These are phyloP conservation scores for Maudiozyma bulderi DNA, from an alignment of 805 yeast species.

Conservation along the genomic window DNA sequence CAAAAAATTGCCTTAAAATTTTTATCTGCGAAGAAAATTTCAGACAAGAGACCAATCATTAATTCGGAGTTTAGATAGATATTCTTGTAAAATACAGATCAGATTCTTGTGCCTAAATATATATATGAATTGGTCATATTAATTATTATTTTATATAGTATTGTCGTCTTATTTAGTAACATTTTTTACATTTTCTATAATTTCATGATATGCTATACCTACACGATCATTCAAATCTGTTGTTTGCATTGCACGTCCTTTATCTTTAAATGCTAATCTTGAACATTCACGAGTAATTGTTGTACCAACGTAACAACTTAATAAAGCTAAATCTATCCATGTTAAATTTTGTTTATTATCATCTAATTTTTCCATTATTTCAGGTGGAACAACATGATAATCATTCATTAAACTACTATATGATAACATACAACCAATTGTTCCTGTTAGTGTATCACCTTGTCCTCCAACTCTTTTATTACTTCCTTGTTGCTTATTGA, in stretches of 20 bases:
- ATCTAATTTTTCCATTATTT: constrained; percentile 3
- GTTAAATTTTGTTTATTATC: constrained; percentile 15
- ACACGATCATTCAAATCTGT: constrained; percentile 66
- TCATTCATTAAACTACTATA: constrained; percentile 68
- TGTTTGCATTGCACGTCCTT: constrained; percentile 78
- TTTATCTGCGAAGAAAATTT: no score
- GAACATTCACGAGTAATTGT: constrained; percentile 58
- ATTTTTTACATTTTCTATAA: constrained; percentile 21
- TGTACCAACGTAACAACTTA: constrained; percentile 68
- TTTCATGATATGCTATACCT: constrained; percentile 48
- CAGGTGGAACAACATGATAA: constrained; percentile 45
- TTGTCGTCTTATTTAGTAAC: not conserved
- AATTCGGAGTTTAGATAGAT: no score
- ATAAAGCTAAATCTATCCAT: constrained; percentile 29
- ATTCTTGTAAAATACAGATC: no score
- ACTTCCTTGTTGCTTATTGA: constrained; percentile 50
- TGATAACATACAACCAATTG: constrained; percentile 69
- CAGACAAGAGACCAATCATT: no score
- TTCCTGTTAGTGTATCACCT: constrained; percentile 87
- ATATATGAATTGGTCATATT: no score
- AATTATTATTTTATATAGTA: not conserved
- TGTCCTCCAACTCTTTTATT: constrained; percentile 88
- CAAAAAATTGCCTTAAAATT: no score
- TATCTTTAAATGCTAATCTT: constrained; percentile 48
- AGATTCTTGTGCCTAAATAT: no score